These are phyloP conservation scores for Carex parvula DNA, from an alignment of 176 grass and related monocot species.

Conservation along the genomic window DNA sequence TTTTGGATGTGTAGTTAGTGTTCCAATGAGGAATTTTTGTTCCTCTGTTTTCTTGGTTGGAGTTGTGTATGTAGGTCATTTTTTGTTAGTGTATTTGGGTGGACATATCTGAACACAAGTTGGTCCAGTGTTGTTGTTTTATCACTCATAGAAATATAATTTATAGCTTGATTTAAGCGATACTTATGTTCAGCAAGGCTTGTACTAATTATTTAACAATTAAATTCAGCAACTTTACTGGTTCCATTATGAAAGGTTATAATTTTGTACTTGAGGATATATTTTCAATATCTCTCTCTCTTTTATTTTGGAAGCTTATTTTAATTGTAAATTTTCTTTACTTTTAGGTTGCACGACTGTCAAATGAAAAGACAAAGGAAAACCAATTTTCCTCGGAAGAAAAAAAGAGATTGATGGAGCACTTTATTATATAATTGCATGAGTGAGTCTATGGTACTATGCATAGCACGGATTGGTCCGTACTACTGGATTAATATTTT, in stretches of 20 bases:
- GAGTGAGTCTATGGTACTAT: no score
- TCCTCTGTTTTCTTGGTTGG: not conserved
- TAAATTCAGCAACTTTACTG: not conserved
- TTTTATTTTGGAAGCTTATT: not conserved
- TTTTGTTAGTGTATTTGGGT: conserved; percentile 5
- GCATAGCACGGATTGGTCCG: no score
- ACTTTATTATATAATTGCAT: not conserved
- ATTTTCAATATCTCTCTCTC: not conserved
- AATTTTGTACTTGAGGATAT: not conserved
- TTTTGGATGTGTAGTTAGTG: conserved; percentile 9
- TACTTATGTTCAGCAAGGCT: not conserved
- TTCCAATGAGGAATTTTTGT: not conserved
- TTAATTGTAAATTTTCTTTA: not conserved
- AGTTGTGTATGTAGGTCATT: not conserved
- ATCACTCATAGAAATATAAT: conserved; percentile 2
- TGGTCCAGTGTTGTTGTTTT: not conserved
- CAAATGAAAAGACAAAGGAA: not conserved
- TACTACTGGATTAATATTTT: no score
- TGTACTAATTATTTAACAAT: not conserved
- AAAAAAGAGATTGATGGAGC: not conserved
- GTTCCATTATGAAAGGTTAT: not conserved
- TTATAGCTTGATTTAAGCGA: not conserved
- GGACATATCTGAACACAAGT: not conserved
- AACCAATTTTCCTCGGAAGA: not conserved
- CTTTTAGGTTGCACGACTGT: not conserved